A percentile compares a stretch with the other conserved stretches of the same genome.
phyloP scores from a whole-genome alignment of 768 basidiomycete genomes.

The Tylopilus subfusipes region DNA sequence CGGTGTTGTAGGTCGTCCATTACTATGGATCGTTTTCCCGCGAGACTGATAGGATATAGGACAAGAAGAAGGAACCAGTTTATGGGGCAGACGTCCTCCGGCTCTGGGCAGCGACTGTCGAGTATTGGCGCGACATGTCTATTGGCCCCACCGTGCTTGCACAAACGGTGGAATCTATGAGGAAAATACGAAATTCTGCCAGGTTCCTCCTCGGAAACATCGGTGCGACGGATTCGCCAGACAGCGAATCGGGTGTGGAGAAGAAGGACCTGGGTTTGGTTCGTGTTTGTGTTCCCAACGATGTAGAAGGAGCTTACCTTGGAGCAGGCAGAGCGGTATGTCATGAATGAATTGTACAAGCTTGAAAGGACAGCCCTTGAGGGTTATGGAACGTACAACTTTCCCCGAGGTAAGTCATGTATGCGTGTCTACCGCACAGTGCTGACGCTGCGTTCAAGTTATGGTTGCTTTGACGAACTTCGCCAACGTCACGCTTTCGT shows the following conservation, averaged over 20 bases:
- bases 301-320: slow-evolving; percentile 5
- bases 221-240: slow-evolving; percentile 28
- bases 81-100: slow-evolving; percentile 87
- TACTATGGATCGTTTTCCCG: neutral
- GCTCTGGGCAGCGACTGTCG: slow-evolving; percentile 88
- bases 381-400: slow-evolving; percentile 72
- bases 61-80: slow-evolving; percentile 66
- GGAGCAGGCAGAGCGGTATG: slow-evolving; percentile 72
- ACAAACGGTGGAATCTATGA: slow-evolving; percentile 69
- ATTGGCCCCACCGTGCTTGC: slow-evolving; percentile 76
- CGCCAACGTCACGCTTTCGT: slow-evolving; percentile 79
- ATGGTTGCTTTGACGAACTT: slow-evolving; percentile 72
- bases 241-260: slow-evolving; percentile 5
- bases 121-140: slow-evolving; percentile 85
- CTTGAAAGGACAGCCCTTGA: slow-evolving; percentile 66
- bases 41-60: slow-evolving; percentile 34
- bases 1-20: slow-evolving; percentile 51
- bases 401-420: slow-evolving; percentile 64
- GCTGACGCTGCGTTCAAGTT: slow-evolving; percentile 43
- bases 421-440: neutral
- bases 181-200: slow-evolving; percentile 83
- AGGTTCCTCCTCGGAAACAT: slow-evolving; percentile 86
- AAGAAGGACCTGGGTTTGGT: slow-evolving; percentile 61
- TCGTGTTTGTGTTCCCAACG: slow-evolving; percentile 22
- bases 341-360: slow-evolving; percentile 78